Base-by-base conservation (phyloP, 2,329 filamentous ascomycete genomes). In the Bisporella sp. region DNA sequence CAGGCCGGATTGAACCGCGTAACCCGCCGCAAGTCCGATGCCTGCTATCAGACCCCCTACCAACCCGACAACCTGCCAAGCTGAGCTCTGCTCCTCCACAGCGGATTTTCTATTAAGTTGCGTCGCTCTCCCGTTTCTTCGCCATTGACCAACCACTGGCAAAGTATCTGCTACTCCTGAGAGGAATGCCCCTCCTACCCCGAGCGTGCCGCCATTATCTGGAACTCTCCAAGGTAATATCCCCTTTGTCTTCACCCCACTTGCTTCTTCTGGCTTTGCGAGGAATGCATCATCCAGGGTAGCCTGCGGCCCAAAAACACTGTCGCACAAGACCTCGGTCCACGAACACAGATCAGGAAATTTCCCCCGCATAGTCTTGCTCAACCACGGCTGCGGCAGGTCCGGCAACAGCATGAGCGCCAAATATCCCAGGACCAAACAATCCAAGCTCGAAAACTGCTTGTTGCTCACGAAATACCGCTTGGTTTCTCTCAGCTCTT, bases 401-500 rank as follows among this genome's bases (percentile, higher is more conserved):
- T 76, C 68, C 1, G 83, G 77, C 29, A 77, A 73, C 1, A 85
- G 72, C 72, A 93, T 86, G 46, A 96, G 70, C 2, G 81, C 77
- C 35, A 97, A 71, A 65, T 95, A 95, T 8, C 84, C 93, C 60
- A 89, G 80, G 0, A 82, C 84, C 44, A 96, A 67, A 64, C 88
- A 96, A 67, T 96, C 91, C 29, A 95, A 69, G 49, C 77, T 81
- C 2, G 80, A 81, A 0, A 79, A 74, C n/a, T 70, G 61, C 1
- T 70, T 64, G 6, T 69, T 68, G 8, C 70, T 71, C 1, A 87
- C 69, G 8, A 88, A 66, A 61, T 78, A 85, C 2, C 67, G 61
- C 54, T 79, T 81, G 13, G 70, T 64, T 1, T 72, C 76, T 21
- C 84, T 73, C 33, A 88, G 71, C 37, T 82, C 76, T 48, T 82